Base-by-base conservation (phyloP, 306 rosid genomes). In the Quercus rubra region DNA sequence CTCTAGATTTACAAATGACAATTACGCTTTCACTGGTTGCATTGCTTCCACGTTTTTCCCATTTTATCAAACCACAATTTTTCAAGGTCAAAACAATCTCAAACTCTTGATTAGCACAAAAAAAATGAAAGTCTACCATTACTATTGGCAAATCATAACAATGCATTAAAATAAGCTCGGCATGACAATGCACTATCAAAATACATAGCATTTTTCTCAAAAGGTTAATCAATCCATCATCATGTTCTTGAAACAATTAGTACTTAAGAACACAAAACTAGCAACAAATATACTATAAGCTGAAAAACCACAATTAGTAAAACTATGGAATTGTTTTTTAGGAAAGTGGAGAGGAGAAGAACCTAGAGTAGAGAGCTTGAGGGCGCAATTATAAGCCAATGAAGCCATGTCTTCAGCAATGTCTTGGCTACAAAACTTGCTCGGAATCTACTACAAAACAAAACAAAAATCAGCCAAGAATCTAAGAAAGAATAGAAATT, bases 331-430 rank as follows among this genome's bases (percentile, higher is more conserved):
- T 30, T 30, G 28, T 41, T 64, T 64, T 30, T 41, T 1, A 20
- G 49, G 18, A 66, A 55, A 9, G 11, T 33, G 69, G 25, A 14
- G 10, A 19, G 27, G 27, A 46, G 27, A 62, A n/a, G 28, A 75
- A 92, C 98, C 98, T 84, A 97, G 91, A 4, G 78, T 56, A 56
- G 95, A 94, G 78, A 94, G 97, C 87, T 88, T 90, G 78, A 92
- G 97, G 72, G 97, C 97, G 21, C 97, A 97, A 84, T 92, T 94
- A 75, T 92, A 94, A 66, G 99, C 97, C 86, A 83, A 74, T 73
- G 86, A 86, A 71, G 99, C 94, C 97, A 94, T 79, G 13, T 94
- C 99, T 77, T 94, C 91, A 17, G 93, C 91, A 46, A 85, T 92
- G 69, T 64, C 86, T 41, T 58, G 84, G 63, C 97, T 76, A 71